Evolutionary conservation across 1,139 yeast genomes (phyloP), one percentile per base, ranked within the genome.

Genomic region (Hyphopichia pseudoburtonii): DNA sequence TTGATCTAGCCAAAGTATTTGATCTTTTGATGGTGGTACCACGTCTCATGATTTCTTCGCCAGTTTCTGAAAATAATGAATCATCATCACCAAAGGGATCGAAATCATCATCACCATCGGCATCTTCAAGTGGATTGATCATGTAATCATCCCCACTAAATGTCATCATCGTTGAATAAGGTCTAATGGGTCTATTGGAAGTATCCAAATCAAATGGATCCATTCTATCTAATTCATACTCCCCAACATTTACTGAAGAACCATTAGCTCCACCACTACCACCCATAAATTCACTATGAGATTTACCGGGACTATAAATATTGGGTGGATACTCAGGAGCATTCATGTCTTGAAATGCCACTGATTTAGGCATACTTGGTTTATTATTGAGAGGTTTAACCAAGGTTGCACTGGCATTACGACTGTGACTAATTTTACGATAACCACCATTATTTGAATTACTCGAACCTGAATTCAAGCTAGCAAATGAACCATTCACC

Each of bases 11-110:
- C 26, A 52, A 36, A 26, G 63, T 56, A 28, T 47, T 48, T 4
- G 44, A 38, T 29, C 66, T 48, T 32, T 50, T 57, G 28, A 63
- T 50, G 9, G 72, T 64, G 30, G 60, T 57, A n/a, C 64, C 67
- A 36, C 70, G 46, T 38, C 69, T 51, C 27, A 62, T 45, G 22
- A 65, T 47, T 30, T 66, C 74, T 29, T 64, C 73, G 8, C 71
- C 73, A 9, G 70, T 64, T 25, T 70, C 74, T 10, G 66, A 60
- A 42, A 68, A 71, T 26, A 71, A 54, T 35, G 73, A 66, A 43
- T 70, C 76, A 43, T 66, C 75, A 43, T 70, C 76, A 29, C 72
- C 75, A 47, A 70, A 70, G 0, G 76, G 75, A 45, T 70, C 75
- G 38, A 64, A 48, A 35, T 58, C 69, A 16, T 59, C 66, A 35